Base-by-base conservation (phyloP, 2,329 filamentous ascomycete species). In the Myrmaecium sp. region DNA sequence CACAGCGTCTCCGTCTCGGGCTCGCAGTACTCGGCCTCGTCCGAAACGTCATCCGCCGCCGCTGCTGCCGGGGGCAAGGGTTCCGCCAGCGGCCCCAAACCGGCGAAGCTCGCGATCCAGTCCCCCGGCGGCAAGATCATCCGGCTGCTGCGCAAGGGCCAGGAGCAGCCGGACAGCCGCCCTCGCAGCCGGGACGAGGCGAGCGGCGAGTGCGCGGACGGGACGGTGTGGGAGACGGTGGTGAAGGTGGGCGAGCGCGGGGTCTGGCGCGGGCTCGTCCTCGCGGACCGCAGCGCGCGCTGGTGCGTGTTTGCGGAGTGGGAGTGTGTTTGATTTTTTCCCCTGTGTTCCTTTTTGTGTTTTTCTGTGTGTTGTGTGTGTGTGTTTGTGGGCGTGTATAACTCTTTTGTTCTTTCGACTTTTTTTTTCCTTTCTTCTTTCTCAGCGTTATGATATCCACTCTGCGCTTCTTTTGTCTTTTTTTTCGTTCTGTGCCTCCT, bases 251-350 rank as follows among this genome's bases (percentile, higher is more conserved):
- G 76, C 1, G 81, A 91, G 55, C 66, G 68, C 34, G 81, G 81
- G 2, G 66, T 73, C 10, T 91, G 81, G 80, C 64, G 81, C 36
- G 80, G 78, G 1, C 53, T 91, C 33, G 81, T 91, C 22, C 59
- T 89, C 30, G 81, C 81, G 5, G 81, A 91, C 54, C 66, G 81
- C 28, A 84, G 75, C 33, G 80, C 80, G 23, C 63, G 80, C 39
- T 91, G 81, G 81, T 89, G 81, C 44, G 81, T 91, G n/a, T 89
- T 89, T 60, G 78, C 78, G 0, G 80, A 91, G 57, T 91, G 81
- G 81, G 59, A 69, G 34, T 79, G 74, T 42, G 52, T 59, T 33
- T 67, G 40, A 57, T 13, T 8, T 4, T 26, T 26, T 5, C 13
- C 22, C 10, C 9, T 20, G 18, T 7, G n/a, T 7, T 7, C 6